Base-by-base conservation (phyloP, 306 rosid species). In the Prunus mongolica region DNA sequence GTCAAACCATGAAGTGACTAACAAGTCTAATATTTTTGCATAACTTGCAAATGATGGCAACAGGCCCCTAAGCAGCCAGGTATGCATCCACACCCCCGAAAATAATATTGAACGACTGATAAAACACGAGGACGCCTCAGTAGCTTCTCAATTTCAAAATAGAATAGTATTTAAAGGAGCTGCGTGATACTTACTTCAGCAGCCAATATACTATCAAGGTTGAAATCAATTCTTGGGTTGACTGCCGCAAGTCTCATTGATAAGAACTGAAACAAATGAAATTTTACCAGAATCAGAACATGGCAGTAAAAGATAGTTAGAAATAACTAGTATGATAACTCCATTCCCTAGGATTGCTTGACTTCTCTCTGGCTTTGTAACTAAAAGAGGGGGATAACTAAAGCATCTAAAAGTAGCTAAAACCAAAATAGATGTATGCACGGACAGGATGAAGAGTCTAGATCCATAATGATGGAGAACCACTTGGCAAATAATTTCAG, bases 181-280 rank as follows among this genome's bases (percentile, higher is more conserved):
- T n/a, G 12, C 14, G 6, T 19, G 69, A 38, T 65, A 84, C 98
- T 83, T 85, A 95, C 98, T 78, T 92, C 98, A 44, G 89, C 77
- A 69, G 88, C 87, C 86, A 90, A 66, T 82, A 95, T 44, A 80
- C 83, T 84, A 77, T 95, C 96, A 38, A 95, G 90, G 86, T 83
- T 88, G 86, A 87, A 89, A 81, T 92, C 97, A 80, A 92, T 82
- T 83, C 92, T 82, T 52, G 98, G 98, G 82, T 90, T 89, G 65
- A 89, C 97, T 76, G 97, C 84, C 8, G 97, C 98, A 50, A 95
- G 91, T 81, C 93, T 92, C 97, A 92, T 95, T 65, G 98, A 95
- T 82, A 95, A 89, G 79, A 92, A 68, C 98, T 95, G 93, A 82
- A 90, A 79, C 47, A 78, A 79, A 47, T 77, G 65, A 20, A 50